phyloP scores from a whole-genome alignment of 768 basidiomycete genomes.

The Xerocomellus amylosporus region DNA sequence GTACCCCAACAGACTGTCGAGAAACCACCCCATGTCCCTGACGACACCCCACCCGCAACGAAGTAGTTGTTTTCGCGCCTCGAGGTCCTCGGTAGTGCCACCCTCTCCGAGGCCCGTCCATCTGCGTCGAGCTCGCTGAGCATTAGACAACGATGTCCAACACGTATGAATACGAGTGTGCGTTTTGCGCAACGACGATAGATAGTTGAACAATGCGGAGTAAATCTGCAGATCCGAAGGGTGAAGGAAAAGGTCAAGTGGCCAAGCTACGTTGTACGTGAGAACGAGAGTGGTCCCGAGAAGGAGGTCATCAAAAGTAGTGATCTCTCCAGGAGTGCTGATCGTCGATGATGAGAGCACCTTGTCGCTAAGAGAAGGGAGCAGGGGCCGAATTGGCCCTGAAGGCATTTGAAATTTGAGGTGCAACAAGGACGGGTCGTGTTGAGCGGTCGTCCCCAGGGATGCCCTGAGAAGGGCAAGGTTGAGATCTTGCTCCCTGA shows the following conservation, averaged over 20 bases:
- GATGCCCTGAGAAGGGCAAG: constrained; percentile 85
- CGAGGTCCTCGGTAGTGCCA: constrained; percentile 69
- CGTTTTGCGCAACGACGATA: constrained; percentile 80
- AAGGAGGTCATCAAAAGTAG: constrained; percentile 68
- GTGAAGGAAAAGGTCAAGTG: constrained; percentile 85
- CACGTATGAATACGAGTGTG: constrained; percentile 76
- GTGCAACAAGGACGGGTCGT: constrained; percentile 71
- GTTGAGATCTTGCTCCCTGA: constrained; percentile 88
- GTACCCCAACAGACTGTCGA: constrained; percentile 80
- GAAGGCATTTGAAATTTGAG: constrained; percentile 76
- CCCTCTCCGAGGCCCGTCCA: constrained; percentile 90
- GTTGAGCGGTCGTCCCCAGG: constrained; percentile 83
- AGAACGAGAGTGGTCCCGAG: constrained; percentile 76
- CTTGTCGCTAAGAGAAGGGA: constrained; percentile 61
- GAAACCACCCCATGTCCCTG: constrained; percentile 87
- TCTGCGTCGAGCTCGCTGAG: constrained; percentile 76
- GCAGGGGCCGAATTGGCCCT: constrained; percentile 77
- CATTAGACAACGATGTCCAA: constrained; percentile 83
- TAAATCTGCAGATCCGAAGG: constrained; percentile 72
- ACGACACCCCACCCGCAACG: constrained; percentile 86
- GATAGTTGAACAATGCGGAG: constrained; percentile 73
- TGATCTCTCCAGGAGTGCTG: constrained; percentile 37
- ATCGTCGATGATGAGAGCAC: constrained; percentile 42
- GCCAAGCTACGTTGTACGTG: constrained; percentile 76
- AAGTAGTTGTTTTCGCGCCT: constrained; percentile 60